A percentile compares a stretch with the other conserved stretches of the same genome.
Conservation (phyloP, 768 basidiomycete species). For the Pisolithus marmoratus region DNA sequence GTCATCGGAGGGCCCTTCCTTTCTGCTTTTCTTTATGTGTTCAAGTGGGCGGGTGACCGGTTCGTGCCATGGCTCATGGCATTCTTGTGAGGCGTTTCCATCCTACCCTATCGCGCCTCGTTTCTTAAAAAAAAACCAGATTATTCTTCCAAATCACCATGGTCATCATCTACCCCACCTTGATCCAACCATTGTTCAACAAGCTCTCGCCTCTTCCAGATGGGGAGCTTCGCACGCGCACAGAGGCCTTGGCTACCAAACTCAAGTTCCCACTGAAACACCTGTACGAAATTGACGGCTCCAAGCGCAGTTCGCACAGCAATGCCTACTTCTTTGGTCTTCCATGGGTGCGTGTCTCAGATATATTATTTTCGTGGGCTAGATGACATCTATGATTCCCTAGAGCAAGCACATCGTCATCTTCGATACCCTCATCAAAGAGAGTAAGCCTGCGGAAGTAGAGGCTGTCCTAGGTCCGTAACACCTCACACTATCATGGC, state of each 20-base stretch:
- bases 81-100: conserved; percentile 60
- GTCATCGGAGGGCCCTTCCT: conserved; percentile 81
- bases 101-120: not conserved
- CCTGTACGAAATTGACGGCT: conserved; percentile 95
- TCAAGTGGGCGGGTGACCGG: conserved; percentile 88
- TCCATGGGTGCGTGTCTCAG: conserved; percentile 62
- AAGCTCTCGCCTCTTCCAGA: conserved; percentile 82
- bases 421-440: conserved; percentile 93
- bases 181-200: conserved; percentile 97
- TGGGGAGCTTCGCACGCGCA: conserved; percentile 71
- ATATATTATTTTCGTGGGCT: not conserved
- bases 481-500: no score
- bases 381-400: not conserved
- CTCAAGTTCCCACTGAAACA: conserved; percentile 93
- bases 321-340: conserved; percentile 99
- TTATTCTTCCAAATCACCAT: conserved; percentile 79
- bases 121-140: conserved; percentile 34
- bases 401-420: conserved; percentile 94
- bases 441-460: conserved; percentile 86
- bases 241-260: conserved; percentile 70
- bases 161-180: conserved; percentile 75
- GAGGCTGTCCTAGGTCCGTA: conserved; percentile 81
- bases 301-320: conserved; percentile 90
- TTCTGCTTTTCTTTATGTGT: conserved; percentile 80
- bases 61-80: conserved; percentile 94